A percentile compares a stretch with the other conserved stretches of the same genome.
Conservation (phyloP, 805 yeast species). For the Wickerhamomyces subpelliculosus region DNA sequence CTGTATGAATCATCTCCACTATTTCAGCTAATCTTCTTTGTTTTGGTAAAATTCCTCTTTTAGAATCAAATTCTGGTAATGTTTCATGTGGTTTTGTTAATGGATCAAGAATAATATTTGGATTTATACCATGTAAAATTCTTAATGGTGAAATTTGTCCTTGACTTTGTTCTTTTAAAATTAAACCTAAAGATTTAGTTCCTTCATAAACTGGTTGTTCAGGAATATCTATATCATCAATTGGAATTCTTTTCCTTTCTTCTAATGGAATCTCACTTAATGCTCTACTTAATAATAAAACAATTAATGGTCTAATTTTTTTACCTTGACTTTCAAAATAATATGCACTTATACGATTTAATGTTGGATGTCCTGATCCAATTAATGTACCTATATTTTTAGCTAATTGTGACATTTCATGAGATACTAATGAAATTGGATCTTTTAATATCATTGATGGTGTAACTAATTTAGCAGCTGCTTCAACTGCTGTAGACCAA, state of each 20-base stretch:
- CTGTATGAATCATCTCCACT: slow-evolving; percentile 97
- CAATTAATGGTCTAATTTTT: slow-evolving; percentile 88
- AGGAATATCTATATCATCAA: slow-evolving; percentile 59
- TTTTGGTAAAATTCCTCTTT: slow-evolving; percentile 81
- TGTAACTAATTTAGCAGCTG: slow-evolving; percentile 71
- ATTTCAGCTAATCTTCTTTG: slow-evolving; percentile 95
- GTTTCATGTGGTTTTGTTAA: slow-evolving; percentile 72
- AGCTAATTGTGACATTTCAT: slow-evolving; percentile 88
- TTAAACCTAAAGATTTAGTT: slow-evolving; percentile 43
- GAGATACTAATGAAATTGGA: slow-evolving; percentile 86
- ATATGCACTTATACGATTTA: slow-evolving; percentile 87
- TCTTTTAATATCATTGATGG: slow-evolving; percentile 57
- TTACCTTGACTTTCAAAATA: slow-evolving; percentile 96
- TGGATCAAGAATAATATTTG: slow-evolving; percentile 76
- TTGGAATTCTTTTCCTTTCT: slow-evolving; percentile 54
- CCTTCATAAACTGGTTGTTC: slow-evolving; percentile 59
- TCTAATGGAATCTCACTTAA: slow-evolving; percentile 64
- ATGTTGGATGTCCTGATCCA: slow-evolving; percentile 91
- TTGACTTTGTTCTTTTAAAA: slow-evolving; percentile 41
- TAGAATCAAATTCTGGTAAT: slow-evolving; percentile 50
- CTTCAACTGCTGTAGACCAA: slow-evolving; percentile 51
- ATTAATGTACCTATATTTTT: slow-evolving; percentile 78
- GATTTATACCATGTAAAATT: slow-evolving; percentile 84
- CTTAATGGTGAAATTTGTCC: slow-evolving; percentile 74
- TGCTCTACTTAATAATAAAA: slow-evolving; percentile 76